Conservation (phyloP, 2,329 filamentous ascomycete species). For the Colletotrichum sp. region DNA sequence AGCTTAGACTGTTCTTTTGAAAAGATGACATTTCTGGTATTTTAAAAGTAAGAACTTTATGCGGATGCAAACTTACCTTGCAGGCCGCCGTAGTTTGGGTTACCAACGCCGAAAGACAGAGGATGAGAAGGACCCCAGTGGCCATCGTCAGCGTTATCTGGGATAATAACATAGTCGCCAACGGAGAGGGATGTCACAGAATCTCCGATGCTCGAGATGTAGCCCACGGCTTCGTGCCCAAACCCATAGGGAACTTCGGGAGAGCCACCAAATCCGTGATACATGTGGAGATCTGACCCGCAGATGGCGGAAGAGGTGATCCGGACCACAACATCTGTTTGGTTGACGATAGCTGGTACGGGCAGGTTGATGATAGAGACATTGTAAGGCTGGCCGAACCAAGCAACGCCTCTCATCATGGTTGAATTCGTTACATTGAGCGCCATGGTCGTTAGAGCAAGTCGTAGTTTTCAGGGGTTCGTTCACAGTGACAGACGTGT, state of each 20-base stretch:
- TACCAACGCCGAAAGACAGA: background rate
- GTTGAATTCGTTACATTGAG: background rate
- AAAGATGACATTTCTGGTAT: background rate
- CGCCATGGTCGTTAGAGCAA: background rate
- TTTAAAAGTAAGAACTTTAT: background rate
- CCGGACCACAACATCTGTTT: constrained; percentile 37
- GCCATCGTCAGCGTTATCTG: constrained; percentile 24
- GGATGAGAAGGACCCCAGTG: background rate
- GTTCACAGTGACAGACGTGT: background rate
- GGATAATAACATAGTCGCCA: constrained; percentile 45
- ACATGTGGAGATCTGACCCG: constrained; percentile 37
- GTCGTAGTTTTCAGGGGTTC: background rate
- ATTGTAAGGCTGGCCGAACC: background rate
- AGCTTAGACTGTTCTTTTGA: background rate
- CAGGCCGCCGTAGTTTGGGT: background rate
- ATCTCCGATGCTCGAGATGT: constrained; percentile 37
- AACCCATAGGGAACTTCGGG: constrained; percentile 23
- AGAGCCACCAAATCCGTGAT: constrained; percentile 27
- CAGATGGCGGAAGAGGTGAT: constrained; percentile 38
- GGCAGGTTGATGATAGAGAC: constrained; percentile 10
- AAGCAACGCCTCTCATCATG: background rate
- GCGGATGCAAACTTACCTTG: background rate
- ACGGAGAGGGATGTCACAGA: constrained; percentile 34
- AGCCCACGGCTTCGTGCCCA: constrained; percentile 47
- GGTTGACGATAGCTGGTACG: constrained; percentile 16